phyloP scores from a whole-genome alignment of 768 basidiomycete species.

The Candolleomyces efflorescens region DNA sequence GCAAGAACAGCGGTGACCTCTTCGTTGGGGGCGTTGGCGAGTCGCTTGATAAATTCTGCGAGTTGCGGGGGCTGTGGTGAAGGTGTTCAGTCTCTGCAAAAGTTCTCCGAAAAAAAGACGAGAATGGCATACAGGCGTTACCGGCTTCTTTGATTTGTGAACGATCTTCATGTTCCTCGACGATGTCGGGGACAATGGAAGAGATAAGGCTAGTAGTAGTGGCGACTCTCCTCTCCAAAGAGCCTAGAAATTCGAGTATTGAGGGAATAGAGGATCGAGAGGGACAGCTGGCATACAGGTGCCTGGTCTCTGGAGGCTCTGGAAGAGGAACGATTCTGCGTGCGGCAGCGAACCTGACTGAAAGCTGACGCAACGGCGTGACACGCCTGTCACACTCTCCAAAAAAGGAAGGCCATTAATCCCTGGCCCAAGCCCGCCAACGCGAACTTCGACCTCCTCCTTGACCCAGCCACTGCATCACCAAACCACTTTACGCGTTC shows the following conservation, averaged over 20 bases:
- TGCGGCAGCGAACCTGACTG: conserved; percentile 9
- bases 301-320: not conserved
- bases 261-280: conserved; percentile 6
- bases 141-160: conserved; percentile 78
- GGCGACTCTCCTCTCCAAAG: not conserved
- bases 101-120: conserved; percentile 12
- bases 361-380: conserved; percentile 30
- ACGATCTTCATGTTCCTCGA: conserved; percentile 83
- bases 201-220: not conserved
- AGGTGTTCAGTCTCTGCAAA: conserved; percentile 16
- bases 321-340: not conserved
- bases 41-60: conserved; percentile 69
- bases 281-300: conserved; percentile 2
- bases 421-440: not conserved
- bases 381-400: conserved; percentile 15
- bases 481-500: not conserved
- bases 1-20: conserved; percentile 67
- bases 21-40: conserved; percentile 62
- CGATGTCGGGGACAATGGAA: conserved; percentile 33
- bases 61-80: conserved; percentile 68
- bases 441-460: not conserved
- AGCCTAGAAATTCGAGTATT: conserved; percentile 1
- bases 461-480: not conserved
- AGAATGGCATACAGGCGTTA: conserved; percentile 59
- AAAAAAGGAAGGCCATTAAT: not conserved